phyloP scores from a whole-genome alignment of 2,329 filamentous ascomycete species.

The Diaporthe destruens region DNA sequence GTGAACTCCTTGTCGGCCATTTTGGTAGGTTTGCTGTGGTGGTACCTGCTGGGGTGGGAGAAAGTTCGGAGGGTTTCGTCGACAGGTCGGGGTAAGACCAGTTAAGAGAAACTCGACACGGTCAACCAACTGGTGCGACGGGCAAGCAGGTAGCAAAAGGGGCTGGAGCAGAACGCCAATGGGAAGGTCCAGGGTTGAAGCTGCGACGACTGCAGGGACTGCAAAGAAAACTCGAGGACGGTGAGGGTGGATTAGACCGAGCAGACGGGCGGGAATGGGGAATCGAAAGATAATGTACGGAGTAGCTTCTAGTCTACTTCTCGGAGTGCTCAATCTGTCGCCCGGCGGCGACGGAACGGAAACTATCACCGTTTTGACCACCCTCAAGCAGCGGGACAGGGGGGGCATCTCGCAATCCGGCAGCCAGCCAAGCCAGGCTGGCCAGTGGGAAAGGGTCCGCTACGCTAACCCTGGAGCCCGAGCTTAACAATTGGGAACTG shows the following conservation, averaged over 20 bases:
- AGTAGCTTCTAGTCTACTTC: too few species aligned
- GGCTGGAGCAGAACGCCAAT: conserved; percentile 10
- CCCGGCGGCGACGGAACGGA: conserved; percentile 32
- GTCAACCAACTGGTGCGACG: not conserved
- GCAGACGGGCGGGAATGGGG: conserved; percentile 16
- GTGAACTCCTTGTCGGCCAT: conserved; percentile 71
- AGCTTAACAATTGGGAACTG: conserved; percentile 34
- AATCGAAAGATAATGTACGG: conserved; percentile 39
- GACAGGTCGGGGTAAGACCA: conserved; percentile 8
- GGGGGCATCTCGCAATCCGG: conserved; percentile 25
- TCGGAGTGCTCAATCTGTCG: conserved; percentile 15
- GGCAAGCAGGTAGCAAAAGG: conserved; percentile 27
- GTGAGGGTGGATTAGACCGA: conserved; percentile 15
- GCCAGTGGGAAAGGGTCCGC: conserved; percentile 15
- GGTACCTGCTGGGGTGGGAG: conserved; percentile 29
- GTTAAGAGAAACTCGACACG: conserved; percentile 10
- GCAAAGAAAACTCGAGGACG: conserved; percentile 21
- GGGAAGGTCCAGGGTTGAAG: conserved; percentile 7
- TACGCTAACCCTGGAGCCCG: conserved; percentile 3
- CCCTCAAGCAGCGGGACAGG: not conserved
- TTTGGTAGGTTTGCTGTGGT: conserved; percentile 45
- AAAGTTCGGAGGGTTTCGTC: conserved; percentile 19
- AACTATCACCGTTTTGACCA: conserved; percentile 16
- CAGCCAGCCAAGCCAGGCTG: not conserved
- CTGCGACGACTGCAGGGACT: not conserved